phyloP scores from a whole-genome alignment of 495 filamentous ascomycete species.

The Hypoxylon rickii region DNA sequence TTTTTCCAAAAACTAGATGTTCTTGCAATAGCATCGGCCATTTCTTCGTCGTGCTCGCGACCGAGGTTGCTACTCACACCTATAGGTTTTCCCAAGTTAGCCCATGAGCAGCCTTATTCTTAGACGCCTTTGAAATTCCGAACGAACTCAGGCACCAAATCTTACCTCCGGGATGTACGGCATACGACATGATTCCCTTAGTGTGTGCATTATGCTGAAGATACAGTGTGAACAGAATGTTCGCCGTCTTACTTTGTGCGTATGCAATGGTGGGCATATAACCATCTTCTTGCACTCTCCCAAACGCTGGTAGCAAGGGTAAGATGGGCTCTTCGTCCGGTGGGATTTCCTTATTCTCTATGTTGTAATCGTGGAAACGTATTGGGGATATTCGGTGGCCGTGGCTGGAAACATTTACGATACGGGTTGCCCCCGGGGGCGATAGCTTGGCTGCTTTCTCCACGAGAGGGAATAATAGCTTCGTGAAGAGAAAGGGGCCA shows the following conservation, averaged over 20 bases:
- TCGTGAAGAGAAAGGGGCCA: conserved; percentile 63
- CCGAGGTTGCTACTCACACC: conserved; percentile 40
- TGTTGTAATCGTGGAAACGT: conserved; percentile 63
- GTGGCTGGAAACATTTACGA: conserved; percentile 51
- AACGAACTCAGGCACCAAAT: too few relatives aligned
- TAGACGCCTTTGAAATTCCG: neutral
- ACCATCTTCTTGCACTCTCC: conserved; percentile 46
- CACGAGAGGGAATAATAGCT: conserved; percentile 56
- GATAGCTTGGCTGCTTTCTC: conserved; percentile 41
- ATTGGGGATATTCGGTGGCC: conserved; percentile 59
- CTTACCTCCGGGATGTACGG: conserved; percentile 56
- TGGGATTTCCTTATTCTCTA: conserved; percentile 47
- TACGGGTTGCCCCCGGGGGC: conserved; percentile 43
- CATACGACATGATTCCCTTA: conserved; percentile 45
- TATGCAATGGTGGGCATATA: conserved; percentile 62
- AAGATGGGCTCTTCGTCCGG: conserved; percentile 44
- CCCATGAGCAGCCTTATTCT: neutral
- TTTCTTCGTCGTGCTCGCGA: conserved; percentile 45
- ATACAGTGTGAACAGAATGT: conserved; percentile 60
- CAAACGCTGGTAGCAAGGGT: conserved; percentile 40
- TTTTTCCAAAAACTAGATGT: conserved; percentile 54
- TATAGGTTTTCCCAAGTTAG: conserved; percentile 13
- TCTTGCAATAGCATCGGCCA: conserved; percentile 44
- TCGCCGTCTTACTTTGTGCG: conserved; percentile 64
- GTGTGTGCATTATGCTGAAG: conserved; percentile 45